These are phyloP conservation scores for Hypoxylon sp. DNA, from an alignment of 2,329 filamentous ascomycete species.

Conservation along the genomic window DNA sequence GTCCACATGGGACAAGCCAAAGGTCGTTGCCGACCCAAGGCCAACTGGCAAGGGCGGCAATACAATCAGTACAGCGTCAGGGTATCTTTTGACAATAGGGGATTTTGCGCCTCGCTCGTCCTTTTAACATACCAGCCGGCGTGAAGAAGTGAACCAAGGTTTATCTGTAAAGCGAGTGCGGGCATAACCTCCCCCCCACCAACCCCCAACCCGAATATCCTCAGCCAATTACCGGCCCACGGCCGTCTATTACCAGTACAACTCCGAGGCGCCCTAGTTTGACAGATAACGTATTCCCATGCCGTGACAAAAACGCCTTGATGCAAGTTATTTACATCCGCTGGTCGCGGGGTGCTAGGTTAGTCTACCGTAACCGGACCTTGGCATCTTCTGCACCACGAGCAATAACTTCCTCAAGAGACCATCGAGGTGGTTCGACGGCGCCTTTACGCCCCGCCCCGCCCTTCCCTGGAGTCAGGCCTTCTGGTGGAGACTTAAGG, in stretches of 20 bases:
- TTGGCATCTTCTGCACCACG: constrained; percentile 83
- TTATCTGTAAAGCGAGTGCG: constrained; percentile 50
- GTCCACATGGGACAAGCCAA: constrained; percentile 27
- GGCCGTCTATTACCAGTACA: constrained; percentile 47
- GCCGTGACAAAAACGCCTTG: constrained; percentile 51
- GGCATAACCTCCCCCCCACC: constrained; percentile 35
- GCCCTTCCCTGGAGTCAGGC: constrained; percentile 79
- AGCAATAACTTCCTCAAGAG: constrained; percentile 84
- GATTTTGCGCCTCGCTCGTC: constrained; percentile 43
- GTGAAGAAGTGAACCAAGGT: constrained; percentile 52
- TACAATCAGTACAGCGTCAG: constrained; percentile 46
- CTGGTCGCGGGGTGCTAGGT: constrained; percentile 26
- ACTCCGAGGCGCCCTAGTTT: constrained; percentile 54
- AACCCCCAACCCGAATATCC: constrained; percentile 20
- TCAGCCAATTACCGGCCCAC: constrained; percentile 46
- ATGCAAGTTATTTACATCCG: constrained; percentile 47
- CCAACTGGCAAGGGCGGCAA: constrained; percentile 38
- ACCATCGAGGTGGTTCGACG: constrained; percentile 84
- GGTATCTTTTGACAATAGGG: constrained; percentile 45
- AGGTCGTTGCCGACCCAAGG: constrained; percentile 29
- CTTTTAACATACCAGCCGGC: constrained; percentile 44
- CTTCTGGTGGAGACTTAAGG: constrained; percentile 80
- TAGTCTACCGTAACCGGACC: constrained; percentile 73
- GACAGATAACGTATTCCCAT: constrained; percentile 44
- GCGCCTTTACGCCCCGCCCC: constrained; percentile 78